These are phyloP conservation scores for Brassica incana DNA, from an alignment of 345 rosid genomes.

Conservation along the genomic window DNA sequence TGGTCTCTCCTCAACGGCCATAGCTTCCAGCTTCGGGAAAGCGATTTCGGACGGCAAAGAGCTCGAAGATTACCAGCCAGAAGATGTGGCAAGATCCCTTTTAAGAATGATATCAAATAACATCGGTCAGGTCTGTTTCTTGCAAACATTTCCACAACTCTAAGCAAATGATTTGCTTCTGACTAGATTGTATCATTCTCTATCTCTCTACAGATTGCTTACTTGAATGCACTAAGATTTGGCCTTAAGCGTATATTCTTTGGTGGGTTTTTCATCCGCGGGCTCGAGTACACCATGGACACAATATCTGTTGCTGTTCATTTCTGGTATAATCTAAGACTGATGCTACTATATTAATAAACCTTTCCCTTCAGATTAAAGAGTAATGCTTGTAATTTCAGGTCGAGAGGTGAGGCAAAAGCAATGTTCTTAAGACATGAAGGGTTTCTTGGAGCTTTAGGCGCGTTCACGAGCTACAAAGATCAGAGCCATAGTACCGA, in stretches of 20 bases:
- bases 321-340: constrained; percentile 53
- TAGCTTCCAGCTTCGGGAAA: constrained; percentile 91
- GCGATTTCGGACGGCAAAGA: constrained; percentile 68
- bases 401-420: constrained; percentile 91
- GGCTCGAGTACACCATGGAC: constrained; percentile 78
- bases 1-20: constrained; percentile 72
- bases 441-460: constrained; percentile 89
- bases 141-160: neutral
- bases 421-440: constrained; percentile 84
- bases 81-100: constrained; percentile 75
- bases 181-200: neutral
- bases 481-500: neutral
- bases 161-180: neutral
- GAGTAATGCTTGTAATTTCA: constrained; percentile 20
- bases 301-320: constrained; percentile 77
- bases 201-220: constrained; percentile 52
- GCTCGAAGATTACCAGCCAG: constrained; percentile 70
- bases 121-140: constrained; percentile 67
- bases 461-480: constrained; percentile 65
- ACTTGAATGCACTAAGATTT: constrained; percentile 82
- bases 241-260: constrained; percentile 79
- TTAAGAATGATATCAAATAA: constrained; percentile 85
- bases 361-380: neutral
- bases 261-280: constrained; percentile 78
- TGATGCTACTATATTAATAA: neutral